Evolutionary conservation across 805 yeast genomes (phyloP).

Genomic region (Barnettozyma botsteinii): DNA sequence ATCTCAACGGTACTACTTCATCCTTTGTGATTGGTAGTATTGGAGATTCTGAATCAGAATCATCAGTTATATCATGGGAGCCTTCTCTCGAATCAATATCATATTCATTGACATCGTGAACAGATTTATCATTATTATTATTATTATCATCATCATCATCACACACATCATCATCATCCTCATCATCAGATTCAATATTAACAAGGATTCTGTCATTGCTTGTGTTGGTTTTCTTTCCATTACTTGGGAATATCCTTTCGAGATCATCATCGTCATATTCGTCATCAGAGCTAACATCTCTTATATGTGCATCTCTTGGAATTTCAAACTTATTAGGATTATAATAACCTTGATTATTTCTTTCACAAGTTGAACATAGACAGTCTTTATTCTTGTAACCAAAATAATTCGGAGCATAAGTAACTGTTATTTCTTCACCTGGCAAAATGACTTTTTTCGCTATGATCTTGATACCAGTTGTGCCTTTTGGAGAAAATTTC

Average conservation of each 20-base stretch:
- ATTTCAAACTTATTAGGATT: constrained; percentile 15
- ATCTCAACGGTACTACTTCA: background rate
- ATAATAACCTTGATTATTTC: constrained; percentile 26
- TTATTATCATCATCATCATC: too few relatives aligned
- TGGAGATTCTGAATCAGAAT: background rate
- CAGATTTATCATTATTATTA: too few relatives aligned
- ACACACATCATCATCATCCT: constrained; percentile 4
- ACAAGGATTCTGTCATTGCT: background rate
- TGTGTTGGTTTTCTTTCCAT: background rate
- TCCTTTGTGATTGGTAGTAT: background rate
- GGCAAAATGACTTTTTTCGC: constrained; percentile 30
- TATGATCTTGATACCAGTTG: constrained; percentile 28
- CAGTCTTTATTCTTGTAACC: constrained; percentile 39
- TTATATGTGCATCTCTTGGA: constrained; percentile 7
- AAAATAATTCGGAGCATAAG: constrained; percentile 37
- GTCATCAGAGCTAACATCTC: constrained; percentile 6
- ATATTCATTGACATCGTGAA: too few relatives aligned
- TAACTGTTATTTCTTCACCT: constrained; percentile 45
- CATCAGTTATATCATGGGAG: background rate
- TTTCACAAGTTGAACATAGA: constrained; percentile 39
- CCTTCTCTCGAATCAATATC: background rate
- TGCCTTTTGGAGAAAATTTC: constrained; percentile 26
- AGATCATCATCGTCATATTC: constrained; percentile 1
- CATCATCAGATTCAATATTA: constrained; percentile 5
- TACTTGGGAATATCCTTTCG: background rate